phyloP scores from a whole-genome alignment of 768 basidiomycete species.

The Terana coerulea region DNA sequence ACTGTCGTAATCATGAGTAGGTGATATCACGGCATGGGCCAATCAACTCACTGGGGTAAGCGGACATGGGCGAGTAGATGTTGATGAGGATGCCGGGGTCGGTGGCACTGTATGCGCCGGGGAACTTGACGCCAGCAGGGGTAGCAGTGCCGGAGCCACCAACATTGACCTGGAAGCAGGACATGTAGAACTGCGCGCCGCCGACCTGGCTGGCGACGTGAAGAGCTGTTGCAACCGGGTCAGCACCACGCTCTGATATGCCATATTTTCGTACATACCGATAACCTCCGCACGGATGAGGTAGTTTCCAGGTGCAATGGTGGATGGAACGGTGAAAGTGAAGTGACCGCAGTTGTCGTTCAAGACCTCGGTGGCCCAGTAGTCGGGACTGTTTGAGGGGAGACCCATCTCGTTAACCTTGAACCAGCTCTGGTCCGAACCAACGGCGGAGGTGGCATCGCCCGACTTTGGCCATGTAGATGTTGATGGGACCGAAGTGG shows the following conservation, averaged over 20 bases:
- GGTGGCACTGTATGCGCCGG: slow-evolving; percentile 38
- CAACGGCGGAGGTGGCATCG: slow-evolving; percentile 42
- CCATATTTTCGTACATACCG: slow-evolving; percentile 27
- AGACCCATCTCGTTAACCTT: slow-evolving; percentile 47
- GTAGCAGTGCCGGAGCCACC: slow-evolving; percentile 33
- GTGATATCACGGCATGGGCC: background rate
- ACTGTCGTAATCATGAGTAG: slow-evolving; percentile 24
- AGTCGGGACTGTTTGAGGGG: slow-evolving; percentile 44
- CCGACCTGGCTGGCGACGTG: slow-evolving; percentile 45
- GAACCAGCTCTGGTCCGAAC: slow-evolving; percentile 44
- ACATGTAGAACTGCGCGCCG: slow-evolving; percentile 48
- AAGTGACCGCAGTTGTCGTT: slow-evolving; percentile 53
- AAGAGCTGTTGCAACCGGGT: slow-evolving; percentile 28
- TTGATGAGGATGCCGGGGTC: slow-evolving; percentile 45
- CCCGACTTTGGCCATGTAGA: slow-evolving; percentile 47
- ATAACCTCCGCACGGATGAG: slow-evolving; percentile 49
- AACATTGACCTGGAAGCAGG: slow-evolving; percentile 43
- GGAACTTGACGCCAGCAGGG: slow-evolving; percentile 39
- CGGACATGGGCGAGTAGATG: slow-evolving; percentile 40
- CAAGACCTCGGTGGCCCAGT: slow-evolving; percentile 39
- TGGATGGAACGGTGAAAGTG: slow-evolving; percentile 42
- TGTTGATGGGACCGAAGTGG: slow-evolving; percentile 46
- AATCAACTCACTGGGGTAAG: slow-evolving; percentile 36
- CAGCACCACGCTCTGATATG: background rate
- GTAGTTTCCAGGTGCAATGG: slow-evolving; percentile 42